Evolutionary conservation across 2,329 filamentous ascomycete genomes (phyloP).

Genomic region (Alternaria postmessia): DNA sequence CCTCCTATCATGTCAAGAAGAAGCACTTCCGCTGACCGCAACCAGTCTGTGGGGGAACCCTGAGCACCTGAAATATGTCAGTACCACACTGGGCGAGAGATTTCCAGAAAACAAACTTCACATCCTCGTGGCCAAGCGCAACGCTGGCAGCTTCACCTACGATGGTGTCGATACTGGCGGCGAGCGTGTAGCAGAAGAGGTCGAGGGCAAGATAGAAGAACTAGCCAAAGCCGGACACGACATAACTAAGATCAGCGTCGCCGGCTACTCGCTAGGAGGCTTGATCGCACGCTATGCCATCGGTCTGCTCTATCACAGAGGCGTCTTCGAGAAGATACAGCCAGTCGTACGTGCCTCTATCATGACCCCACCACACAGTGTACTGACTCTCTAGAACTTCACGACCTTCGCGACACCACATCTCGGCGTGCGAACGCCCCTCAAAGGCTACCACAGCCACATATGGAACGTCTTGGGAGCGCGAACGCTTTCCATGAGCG

Average conservation of each 20-base stretch:
- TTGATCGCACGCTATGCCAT: slow-evolving; percentile 86
- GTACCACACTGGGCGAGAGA: slow-evolving; percentile 68
- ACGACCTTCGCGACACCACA: slow-evolving; percentile 85
- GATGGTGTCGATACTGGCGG: slow-evolving; percentile 74
- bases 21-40: slow-evolving; percentile 21
- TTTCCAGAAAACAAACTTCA: slow-evolving; percentile 71
- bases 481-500: slow-evolving; percentile 80
- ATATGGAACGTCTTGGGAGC: slow-evolving; percentile 81
- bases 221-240: slow-evolving; percentile 69
- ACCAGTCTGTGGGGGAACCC: slow-evolving; percentile 81
- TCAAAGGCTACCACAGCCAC: slow-evolving; percentile 53
- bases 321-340: slow-evolving; percentile 78
- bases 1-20: slow-evolving; percentile 5
- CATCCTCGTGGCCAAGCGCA: slow-evolving; percentile 75
- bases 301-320: slow-evolving; percentile 81
- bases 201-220: slow-evolving; percentile 65
- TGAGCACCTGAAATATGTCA: slow-evolving; percentile 73
- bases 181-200: slow-evolving; percentile 69
- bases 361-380: neutral
- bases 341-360: slow-evolving; percentile 71
- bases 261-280: slow-evolving; percentile 90
- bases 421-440: slow-evolving; percentile 64
- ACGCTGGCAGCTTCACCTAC: slow-evolving; percentile 74
- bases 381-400: slow-evolving; percentile 72
- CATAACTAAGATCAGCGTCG: slow-evolving; percentile 82